phyloP scores from a whole-genome alignment of 2,329 filamentous ascomycete genomes.

The Fusarium anthophilum region DNA sequence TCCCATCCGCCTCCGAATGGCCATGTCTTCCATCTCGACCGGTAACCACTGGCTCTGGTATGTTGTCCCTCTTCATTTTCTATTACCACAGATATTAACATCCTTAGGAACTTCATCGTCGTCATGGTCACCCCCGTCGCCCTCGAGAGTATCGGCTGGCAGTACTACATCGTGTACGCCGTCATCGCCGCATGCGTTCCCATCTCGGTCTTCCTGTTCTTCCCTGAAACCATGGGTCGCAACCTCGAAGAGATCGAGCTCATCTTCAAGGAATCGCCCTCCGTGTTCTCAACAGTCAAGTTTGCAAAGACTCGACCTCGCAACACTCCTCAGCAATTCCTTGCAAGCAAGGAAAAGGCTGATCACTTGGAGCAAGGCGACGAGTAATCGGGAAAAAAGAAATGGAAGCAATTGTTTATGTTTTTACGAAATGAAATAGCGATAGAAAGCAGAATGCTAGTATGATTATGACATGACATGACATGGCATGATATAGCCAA shows the following conservation, averaged over 20 bases:
- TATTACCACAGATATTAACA: constrained; percentile 26
- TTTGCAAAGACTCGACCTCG: constrained; percentile 27
- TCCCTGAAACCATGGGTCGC: constrained; percentile 50
- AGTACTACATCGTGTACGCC: constrained; percentile 57
- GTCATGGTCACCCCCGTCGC: constrained; percentile 73
- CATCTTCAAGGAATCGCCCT: constrained; percentile 37
- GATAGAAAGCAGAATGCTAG: constrained; percentile 17
- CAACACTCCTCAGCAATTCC: constrained; percentile 23
- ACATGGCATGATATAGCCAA: constrained; percentile 3
- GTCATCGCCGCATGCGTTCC: constrained; percentile 56
- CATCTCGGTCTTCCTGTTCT: constrained; percentile 50
- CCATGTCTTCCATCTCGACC: constrained; percentile 64
- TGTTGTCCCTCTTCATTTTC: neutral
- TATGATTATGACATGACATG: constrained; percentile 25
- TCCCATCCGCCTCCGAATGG: constrained; percentile 55
- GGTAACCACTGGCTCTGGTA: constrained; percentile 45
- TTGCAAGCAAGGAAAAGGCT: constrained; percentile 17
- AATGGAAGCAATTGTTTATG: constrained; percentile 15
- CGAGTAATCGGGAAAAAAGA: neutral
- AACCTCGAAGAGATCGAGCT: constrained; percentile 44
- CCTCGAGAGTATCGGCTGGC: constrained; percentile 65
- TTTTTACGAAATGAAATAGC: neutral
- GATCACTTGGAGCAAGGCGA: constrained; percentile 16
- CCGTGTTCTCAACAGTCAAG: constrained; percentile 27
- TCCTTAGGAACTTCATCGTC: constrained; percentile 52